Percentiles rank a stretch among this genome's conserved stretches.
Evolutionary conservation across 2,329 filamentous ascomycete genomes (phyloP).

Genomic region (Pyrenophora seminiperda): DNA sequence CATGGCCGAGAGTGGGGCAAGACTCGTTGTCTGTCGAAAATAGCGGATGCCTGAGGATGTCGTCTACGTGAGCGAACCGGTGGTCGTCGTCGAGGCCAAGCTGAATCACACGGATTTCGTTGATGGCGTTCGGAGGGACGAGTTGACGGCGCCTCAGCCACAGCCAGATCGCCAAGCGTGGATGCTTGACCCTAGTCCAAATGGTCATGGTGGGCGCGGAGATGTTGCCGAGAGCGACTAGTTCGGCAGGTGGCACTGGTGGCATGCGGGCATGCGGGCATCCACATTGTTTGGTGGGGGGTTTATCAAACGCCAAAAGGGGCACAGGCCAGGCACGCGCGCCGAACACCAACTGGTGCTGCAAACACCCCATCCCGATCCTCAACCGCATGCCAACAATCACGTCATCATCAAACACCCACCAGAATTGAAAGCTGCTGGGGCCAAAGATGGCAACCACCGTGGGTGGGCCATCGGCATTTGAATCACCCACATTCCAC

Average conservation of each 20-base stretch:
- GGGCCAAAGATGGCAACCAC: slow-evolving; percentile 27
- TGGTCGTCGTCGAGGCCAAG: not conserved
- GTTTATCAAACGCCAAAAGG: no score
- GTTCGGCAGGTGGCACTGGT: slow-evolving; percentile 5
- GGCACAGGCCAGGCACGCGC: not conserved
- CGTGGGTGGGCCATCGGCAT: slow-evolving; percentile 59
- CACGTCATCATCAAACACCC: slow-evolving; percentile 18
- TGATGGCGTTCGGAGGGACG: not conserved
- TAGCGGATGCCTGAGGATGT: not conserved
- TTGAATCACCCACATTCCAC: slow-evolving; percentile 86
- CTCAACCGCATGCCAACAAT: slow-evolving; percentile 9
- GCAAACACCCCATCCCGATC: not conserved
- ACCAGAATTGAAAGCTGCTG: slow-evolving; percentile 5
- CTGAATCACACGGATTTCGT: not conserved
- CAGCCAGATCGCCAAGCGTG: slow-evolving; percentile 7
- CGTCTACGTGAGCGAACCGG: not conserved
- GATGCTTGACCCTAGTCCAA: slow-evolving; percentile 15
- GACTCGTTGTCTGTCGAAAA: slow-evolving; percentile 1
- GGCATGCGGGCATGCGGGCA: no score
- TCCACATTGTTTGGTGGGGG: no score
- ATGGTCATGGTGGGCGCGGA: slow-evolving; percentile 1
- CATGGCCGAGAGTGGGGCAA: slow-evolving; percentile 42
- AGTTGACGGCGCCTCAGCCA: slow-evolving; percentile 6
- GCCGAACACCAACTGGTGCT: slow-evolving; percentile 2
- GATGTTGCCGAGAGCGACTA: slow-evolving; percentile 1